Conservation (phyloP, 1,284 basidiomycete genomes). For the Papiliotrema fonsecae region DNA sequence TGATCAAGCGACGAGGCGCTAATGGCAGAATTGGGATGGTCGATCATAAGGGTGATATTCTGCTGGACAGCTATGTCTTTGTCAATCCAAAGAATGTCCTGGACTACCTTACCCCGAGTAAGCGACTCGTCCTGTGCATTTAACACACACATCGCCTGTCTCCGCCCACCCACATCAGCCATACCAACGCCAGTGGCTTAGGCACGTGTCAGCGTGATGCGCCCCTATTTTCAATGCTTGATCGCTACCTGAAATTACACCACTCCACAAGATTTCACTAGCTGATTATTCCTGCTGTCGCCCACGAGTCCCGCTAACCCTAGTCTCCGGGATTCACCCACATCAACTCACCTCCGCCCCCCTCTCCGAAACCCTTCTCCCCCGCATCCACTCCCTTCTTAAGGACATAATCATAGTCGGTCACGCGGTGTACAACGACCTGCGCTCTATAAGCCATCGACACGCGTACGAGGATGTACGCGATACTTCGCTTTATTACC, state of each 20-base stretch:
- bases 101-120: slow-evolving; percentile 52
- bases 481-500: slow-evolving; percentile 53
- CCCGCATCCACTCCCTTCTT: slow-evolving; percentile 66
- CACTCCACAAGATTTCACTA: too few species aligned
- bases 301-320: neutral
- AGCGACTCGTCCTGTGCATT: slow-evolving; percentile 4
- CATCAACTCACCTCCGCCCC: slow-evolving; percentile 58
- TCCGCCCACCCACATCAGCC: neutral
- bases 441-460: slow-evolving; percentile 57
- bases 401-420: slow-evolving; percentile 80
- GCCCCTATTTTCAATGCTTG: too few species aligned
- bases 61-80: slow-evolving; percentile 51
- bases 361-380: slow-evolving; percentile 71
- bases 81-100: slow-evolving; percentile 50
- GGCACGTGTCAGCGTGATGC: too few species aligned
- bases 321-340: slow-evolving; percentile 49
- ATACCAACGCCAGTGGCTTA: too few species aligned
- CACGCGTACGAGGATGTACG: slow-evolving; percentile 51
- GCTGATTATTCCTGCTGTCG: neutral
- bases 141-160: neutral
- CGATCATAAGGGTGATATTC: slow-evolving; percentile 48
- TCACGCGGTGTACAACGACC: slow-evolving; percentile 86
- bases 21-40: slow-evolving; percentile 48
- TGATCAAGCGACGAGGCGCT: neutral
- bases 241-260: too few species aligned